Base-by-base conservation (phyloP, 1,284 basidiomycete genomes). In the Gomphus bonarii region DNA sequence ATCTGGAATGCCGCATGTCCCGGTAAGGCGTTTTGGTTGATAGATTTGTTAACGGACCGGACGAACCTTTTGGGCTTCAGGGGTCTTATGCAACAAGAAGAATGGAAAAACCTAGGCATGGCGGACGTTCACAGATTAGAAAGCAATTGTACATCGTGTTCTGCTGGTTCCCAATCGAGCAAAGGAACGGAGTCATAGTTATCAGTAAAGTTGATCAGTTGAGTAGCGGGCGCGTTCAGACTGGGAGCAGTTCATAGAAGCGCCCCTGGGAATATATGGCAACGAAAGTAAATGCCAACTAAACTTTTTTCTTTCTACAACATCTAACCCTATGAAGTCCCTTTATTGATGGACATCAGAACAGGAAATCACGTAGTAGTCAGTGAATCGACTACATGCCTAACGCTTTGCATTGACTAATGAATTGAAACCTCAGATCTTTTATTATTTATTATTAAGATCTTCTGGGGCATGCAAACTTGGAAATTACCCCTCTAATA, bases 1-100 rank as follows among this genome's bases (percentile, higher is more conserved):
- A 98, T 66, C 77, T 98, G 43, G 83, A 91, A 61, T 99, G 95
- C 69, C 75, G 95, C 61, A 99, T 99, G 95, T 78, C 85, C 67
- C 87, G 88, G 92, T 95, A 66, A 66, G 89, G 2, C 50, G 33
- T n/a, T 50, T 3, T 20, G 1, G 12, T 38, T 36, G 61, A 48
- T 48, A 28, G 6, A 43, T 18, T 18, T 10, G 12, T 8, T 1
- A n/a, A 2, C 7, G 10, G 16, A 18, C 9, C 12, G 43, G 16
- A 31, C 14, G 48, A 25, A 25, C 55, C 52, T 51, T 55, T 43
- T 14, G 36, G 25, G 43, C 35, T 55, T 63, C 63, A 95, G 92
- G 60, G 88, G 88, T 8, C 73, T 97, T 50, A 97, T 97, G 93
- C 84, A 88, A 61, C 78, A 80, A 42, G 93, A 94, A 64, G 84